Evolutionary conservation across 2,329 filamentous ascomycete genomes (phyloP).

Genomic region (Daldinia sp.): DNA sequence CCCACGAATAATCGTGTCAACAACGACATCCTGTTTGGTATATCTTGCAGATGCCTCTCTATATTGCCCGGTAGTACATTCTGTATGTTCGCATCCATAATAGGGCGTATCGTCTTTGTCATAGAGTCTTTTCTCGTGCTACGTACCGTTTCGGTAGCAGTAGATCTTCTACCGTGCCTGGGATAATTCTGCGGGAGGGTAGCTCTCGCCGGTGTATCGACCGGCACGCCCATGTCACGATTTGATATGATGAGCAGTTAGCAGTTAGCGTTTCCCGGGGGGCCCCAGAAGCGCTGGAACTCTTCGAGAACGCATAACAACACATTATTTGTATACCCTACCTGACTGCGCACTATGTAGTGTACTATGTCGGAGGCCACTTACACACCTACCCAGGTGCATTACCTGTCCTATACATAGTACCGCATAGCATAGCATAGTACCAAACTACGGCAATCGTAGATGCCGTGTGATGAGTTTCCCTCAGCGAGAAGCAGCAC

Average conservation of each 20-base stretch:
- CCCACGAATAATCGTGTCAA: slow-evolving; percentile 7
- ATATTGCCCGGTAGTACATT: slow-evolving; percentile 29
- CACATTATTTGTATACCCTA: neutral
- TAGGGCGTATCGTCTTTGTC: slow-evolving; percentile 20
- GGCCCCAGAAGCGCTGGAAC: slow-evolving; percentile 26
- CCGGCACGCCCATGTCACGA: slow-evolving; percentile 22
- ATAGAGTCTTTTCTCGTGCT: slow-evolving; percentile 3
- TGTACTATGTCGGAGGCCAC: too few species aligned
- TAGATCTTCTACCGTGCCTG: slow-evolving; percentile 37
- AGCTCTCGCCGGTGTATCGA: slow-evolving; percentile 28
- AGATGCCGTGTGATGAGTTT: slow-evolving; percentile 30
- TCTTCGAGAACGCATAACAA: slow-evolving; percentile 35
- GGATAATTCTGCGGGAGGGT: slow-evolving; percentile 37
- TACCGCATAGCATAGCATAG: too few species aligned
- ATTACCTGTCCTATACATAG: too few species aligned
- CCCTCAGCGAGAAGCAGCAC: slow-evolving; percentile 16
- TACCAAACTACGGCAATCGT: slow-evolving; percentile 10
- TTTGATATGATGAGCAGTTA: slow-evolving; percentile 24
- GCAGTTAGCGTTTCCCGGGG: slow-evolving; percentile 8
- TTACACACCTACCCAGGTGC: too few species aligned
- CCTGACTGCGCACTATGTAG: slow-evolving; percentile 13
- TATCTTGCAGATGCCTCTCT: slow-evolving; percentile 12
- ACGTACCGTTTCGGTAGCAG: slow-evolving; percentile 22
- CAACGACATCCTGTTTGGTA: slow-evolving; percentile 20
- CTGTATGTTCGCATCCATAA: slow-evolving; percentile 15